Evolutionary conservation across 2,329 filamentous ascomycete species (phyloP), one percentile per base, ranked within the genome.

Genomic region (Akanthomyces dipterigenus): DNA sequence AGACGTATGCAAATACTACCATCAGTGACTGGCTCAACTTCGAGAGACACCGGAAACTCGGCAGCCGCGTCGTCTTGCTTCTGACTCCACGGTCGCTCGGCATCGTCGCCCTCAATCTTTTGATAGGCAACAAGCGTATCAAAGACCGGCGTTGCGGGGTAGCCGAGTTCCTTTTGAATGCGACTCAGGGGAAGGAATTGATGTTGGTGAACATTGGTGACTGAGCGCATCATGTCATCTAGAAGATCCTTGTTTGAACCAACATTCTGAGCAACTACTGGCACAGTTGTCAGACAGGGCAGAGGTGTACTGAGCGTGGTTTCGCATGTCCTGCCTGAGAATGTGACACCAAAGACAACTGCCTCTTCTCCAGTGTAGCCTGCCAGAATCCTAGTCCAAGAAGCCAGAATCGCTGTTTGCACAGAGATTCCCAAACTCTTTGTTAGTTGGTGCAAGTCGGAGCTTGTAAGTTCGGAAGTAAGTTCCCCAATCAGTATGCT

Each of bases 91-190:
- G 79, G 75, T 3, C 69, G 40, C 1, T 56, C 48, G 1, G 71
- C 61, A 18, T 63, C 53, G 40, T 62, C 60, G 40, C 65, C 20
- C 56, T 74, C 65, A 62, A 78, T 69, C 65, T 89, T 90, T 69
- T 96, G 93, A 68, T 92, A 93, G 0, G 91, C 88, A 63, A 97
- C 85, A 1, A 97, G 78, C 0, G 91, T 93, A 69, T 97, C 92
- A 66, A 97, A 96, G 0, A 95, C 78, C 0, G 82, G 77, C 7
- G 83, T 80, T 26, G 88, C 84, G 0, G 87, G 77, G 62, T 84
- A 80, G 0, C 86, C 87, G 20, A 90, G 79, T 81, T 87, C 88
- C 55, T 82, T 85, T 67, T 96, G 90, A 11, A 96, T 87, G 34
- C 85, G 83, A 3, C 82, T 79, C 7, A 96, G 77, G 0, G 91